Percentiles rank a stretch among this genome's conserved stretches.
These are phyloP conservation scores for Leccinum subgranulosum DNA, from an alignment of 768 basidiomycete genomes.

Conservation along the genomic window DNA sequence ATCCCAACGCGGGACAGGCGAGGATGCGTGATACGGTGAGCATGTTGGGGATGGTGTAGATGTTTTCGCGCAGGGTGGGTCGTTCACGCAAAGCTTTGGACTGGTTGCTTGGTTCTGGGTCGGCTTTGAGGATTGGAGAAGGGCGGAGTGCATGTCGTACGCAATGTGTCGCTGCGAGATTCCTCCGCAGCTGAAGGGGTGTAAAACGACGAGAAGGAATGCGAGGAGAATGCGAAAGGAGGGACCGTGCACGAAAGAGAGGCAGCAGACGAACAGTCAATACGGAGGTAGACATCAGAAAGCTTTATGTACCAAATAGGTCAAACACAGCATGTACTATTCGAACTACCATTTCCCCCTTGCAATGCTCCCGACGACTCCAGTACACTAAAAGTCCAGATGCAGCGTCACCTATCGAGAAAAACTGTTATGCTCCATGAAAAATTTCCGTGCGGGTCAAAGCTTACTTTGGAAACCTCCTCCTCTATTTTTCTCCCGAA, in stretches of 20 bases:
- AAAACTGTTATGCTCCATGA: neutral
- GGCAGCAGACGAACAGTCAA: neutral
- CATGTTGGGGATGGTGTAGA: conserved; percentile 92
- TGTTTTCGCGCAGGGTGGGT: conserved; percentile 66
- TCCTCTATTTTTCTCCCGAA: conserved; percentile 13
- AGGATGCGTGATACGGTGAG: conserved; percentile 85
- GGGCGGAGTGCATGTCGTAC: conserved; percentile 10
- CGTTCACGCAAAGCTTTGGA: conserved; percentile 20
- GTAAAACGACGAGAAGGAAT: neutral
- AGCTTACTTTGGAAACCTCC: conserved; percentile 6
- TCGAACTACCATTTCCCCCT: neutral
- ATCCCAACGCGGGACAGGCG: conserved; percentile 90
- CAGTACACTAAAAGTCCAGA: neutral
- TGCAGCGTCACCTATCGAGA: conserved; percentile 9
- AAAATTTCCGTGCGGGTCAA: accelerated
- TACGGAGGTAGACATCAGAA: conserved; percentile 12
- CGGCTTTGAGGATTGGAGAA: conserved; percentile 3
- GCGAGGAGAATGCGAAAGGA: neutral
- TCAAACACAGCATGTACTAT: too few species aligned
- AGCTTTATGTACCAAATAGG: conserved; percentile 5
- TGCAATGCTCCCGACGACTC: neutral
- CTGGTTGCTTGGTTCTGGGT: conserved; percentile 5
- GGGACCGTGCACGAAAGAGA: conserved; percentile 8
- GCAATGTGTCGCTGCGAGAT: conserved; percentile 11
- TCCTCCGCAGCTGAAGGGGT: conserved; percentile 2